A percentile compares a stretch with the other conserved stretches of the same genome.
Evolutionary conservation across 257 asterid genomes (phyloP).

Genomic region (Henckelia pumila): DNA sequence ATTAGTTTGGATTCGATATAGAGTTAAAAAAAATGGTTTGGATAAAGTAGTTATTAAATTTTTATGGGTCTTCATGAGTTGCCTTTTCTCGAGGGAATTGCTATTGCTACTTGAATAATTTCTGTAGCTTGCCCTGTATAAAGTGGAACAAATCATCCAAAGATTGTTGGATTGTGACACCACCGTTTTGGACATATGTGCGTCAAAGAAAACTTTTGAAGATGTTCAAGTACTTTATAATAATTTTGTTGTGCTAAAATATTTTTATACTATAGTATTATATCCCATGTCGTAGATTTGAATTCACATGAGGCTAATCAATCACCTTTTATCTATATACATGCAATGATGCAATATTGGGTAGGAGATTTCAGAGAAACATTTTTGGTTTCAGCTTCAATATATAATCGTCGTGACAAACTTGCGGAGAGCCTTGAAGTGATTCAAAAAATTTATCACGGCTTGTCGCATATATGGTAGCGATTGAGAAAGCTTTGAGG

Average conservation of each 20-base stretch:
- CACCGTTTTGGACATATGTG: constrained; percentile 21
- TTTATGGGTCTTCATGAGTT: constrained; percentile 14
- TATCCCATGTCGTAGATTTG: not conserved
- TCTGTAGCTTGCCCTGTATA: constrained; percentile 11
- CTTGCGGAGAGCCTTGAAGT: no score
- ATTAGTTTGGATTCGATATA: not conserved
- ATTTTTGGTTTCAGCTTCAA: no score
- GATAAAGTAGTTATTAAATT: not conserved
- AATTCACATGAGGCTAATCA: not conserved
- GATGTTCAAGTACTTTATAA: not conserved
- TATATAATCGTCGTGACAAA: no score
- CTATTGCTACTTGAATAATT: constrained; percentile 14
- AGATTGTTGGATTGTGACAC: constrained; percentile 23
- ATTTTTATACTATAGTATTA: no score
- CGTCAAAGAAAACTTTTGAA: not conserved
- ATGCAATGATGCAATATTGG: no score
- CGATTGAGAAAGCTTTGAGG: no score
- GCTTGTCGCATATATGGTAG: no score
- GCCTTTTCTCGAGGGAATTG: constrained; percentile 35
- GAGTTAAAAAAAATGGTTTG: no score
- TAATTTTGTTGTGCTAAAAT: not conserved
- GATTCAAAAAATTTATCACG: no score
- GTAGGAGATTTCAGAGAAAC: no score
- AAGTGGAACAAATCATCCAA: constrained; percentile 8
- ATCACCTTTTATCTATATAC: no score